Percentiles rank a stretch among this genome's conserved stretches.
Conservation (phyloP, 768 basidiomycete genomes). For the Psilocybe azurescens region DNA sequence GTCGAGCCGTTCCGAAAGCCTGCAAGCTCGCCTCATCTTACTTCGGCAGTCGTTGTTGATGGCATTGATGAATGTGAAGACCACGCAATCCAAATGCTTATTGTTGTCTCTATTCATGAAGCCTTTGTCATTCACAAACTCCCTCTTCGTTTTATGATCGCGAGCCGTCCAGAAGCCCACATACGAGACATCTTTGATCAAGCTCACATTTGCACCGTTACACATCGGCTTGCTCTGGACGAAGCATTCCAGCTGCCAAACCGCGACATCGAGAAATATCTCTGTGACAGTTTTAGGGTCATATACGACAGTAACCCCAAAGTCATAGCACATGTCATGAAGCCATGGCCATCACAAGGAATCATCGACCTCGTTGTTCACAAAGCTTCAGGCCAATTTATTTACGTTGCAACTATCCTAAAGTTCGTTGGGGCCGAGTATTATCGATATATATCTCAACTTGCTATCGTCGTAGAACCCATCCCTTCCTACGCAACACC, state of each 20-base stretch:
- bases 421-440: constrained; percentile 24
- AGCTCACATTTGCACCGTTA: background rate
- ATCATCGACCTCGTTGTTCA: constrained; percentile 18
- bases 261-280: constrained; percentile 23
- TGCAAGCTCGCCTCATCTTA: background rate
- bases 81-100: constrained; percentile 13
- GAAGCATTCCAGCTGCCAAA: constrained; percentile 14
- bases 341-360: constrained; percentile 25
- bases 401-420: constrained; percentile 28
- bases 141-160: constrained; percentile 30
- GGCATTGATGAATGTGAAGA: constrained; percentile 32
- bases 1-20: constrained; percentile 14
- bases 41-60: constrained; percentile 24
- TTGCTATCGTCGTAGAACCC: constrained; percentile 9
- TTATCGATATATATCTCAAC: constrained; percentile 6
- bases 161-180: constrained; percentile 32
- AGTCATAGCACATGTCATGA: background rate
- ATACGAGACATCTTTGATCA: constrained; percentile 18
- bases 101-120: constrained; percentile 16
- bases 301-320: constrained; percentile 9
- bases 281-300: constrained; percentile 13
- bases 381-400: constrained; percentile 30
- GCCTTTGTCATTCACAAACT: background rate
- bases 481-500: background rate
- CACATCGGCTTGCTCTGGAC: constrained; percentile 4